Percentiles rank a stretch among this genome's conserved stretches.
These are phyloP conservation scores for Tricholoma furcatifolium DNA, from an alignment of 768 basidiomycete species.

Conservation along the genomic window DNA sequence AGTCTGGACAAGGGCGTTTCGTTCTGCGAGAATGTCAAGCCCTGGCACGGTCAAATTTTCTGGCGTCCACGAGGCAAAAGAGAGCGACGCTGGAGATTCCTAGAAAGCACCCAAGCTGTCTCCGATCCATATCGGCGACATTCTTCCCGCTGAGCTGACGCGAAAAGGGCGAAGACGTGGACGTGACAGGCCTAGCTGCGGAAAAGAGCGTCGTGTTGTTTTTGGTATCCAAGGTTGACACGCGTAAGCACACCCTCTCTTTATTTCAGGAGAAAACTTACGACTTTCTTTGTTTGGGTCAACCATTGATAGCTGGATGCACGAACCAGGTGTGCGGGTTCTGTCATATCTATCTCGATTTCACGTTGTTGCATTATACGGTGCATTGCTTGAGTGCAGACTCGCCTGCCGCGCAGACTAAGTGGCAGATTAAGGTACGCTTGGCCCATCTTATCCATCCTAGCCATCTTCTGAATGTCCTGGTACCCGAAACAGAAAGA, in stretches of 20 bases:
- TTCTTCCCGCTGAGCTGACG: conserved; percentile 68
- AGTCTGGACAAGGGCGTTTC: too few relatives aligned
- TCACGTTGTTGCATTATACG: conserved; percentile 61
- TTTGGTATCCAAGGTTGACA: conserved; percentile 83
- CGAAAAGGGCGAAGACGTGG: conserved; percentile 79
- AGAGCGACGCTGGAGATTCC: too few relatives aligned
- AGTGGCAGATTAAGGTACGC: conserved; percentile 84
- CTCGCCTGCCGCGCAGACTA: conserved; percentile 66
- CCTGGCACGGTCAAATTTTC: too few relatives aligned
- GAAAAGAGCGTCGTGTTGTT: conserved; percentile 82
- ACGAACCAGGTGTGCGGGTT: conserved; percentile 92
- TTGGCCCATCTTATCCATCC: too few relatives aligned
- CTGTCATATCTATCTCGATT: conserved; percentile 80
- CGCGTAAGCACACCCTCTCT: conserved; percentile 55
- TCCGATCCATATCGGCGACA: conserved; percentile 69
- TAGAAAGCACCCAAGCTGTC: conserved; percentile 24
- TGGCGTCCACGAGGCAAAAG: too few relatives aligned
- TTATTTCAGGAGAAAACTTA: too few relatives aligned
- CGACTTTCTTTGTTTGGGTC: not conserved
- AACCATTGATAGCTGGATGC: conserved; percentile 80
- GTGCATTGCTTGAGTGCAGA: conserved; percentile 89
- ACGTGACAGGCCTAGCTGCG: conserved; percentile 58
- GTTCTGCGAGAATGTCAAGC: too few relatives aligned
- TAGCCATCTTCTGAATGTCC: too few relatives aligned
- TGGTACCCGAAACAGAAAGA: too few relatives aligned